Percentiles rank a stretch among this genome's conserved stretches.
phyloP scores from a whole-genome alignment of 108 stramenopile genomes.

The Parietichytrium sp. region DNA sequence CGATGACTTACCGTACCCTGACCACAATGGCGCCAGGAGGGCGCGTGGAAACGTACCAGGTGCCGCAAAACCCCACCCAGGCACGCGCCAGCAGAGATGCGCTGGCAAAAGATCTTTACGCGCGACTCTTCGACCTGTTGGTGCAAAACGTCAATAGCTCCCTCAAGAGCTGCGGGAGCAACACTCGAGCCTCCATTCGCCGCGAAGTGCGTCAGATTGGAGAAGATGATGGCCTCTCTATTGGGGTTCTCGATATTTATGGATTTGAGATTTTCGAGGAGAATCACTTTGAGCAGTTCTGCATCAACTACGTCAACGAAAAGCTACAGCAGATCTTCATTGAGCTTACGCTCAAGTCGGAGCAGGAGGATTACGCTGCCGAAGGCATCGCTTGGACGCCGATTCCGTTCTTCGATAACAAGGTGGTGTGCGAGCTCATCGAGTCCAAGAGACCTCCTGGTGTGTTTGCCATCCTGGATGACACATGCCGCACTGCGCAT shows the following conservation, averaged over 20 bases:
- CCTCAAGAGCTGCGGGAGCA: conserved; percentile 60
- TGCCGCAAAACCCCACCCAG: conserved; percentile 74
- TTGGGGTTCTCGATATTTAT: conserved; percentile 60
- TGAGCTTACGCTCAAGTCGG: conserved; percentile 62
- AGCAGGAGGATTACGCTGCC: conserved; percentile 64
- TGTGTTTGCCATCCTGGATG: conserved; percentile 79
- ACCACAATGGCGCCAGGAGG: conserved; percentile 70
- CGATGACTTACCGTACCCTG: conserved; percentile 47
- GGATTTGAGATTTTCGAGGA: conserved; percentile 62
- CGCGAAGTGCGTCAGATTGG: conserved; percentile 34
- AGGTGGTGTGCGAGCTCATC: conserved; percentile 77
- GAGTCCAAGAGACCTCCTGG: conserved; percentile 66
- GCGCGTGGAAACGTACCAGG: conserved; percentile 28
- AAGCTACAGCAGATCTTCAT: conserved; percentile 73
- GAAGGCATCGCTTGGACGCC: conserved; percentile 68
- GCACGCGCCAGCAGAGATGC: conserved; percentile 87
- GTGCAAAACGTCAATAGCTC: conserved; percentile 81
- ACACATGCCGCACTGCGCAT: conserved; percentile 61
- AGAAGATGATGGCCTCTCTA: conserved; percentile 20
- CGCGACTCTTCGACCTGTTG: conserved; percentile 81
- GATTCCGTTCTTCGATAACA: conserved; percentile 79
- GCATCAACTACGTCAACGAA: conserved; percentile 66
- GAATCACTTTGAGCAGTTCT: conserved; percentile 66
- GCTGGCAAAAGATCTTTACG: conserved; percentile 91
- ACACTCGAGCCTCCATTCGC: conserved; percentile 42